phyloP scores from a whole-genome alignment of 2,329 filamentous ascomycete genomes.

The Exophiala mesophila region DNA sequence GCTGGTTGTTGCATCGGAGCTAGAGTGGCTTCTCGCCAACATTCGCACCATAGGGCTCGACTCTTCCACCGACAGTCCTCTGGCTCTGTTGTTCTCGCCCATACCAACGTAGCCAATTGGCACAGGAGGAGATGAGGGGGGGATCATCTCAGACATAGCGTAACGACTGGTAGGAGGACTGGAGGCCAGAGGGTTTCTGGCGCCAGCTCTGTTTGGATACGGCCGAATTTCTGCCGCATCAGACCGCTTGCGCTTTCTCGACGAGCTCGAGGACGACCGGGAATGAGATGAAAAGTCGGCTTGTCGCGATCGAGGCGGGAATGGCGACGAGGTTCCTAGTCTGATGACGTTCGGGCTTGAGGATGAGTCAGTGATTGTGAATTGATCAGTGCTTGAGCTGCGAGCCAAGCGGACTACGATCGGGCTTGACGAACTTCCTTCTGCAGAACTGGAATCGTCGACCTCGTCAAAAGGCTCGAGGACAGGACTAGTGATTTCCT shows the following conservation, averaged over 20 bases:
- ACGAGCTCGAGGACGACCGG: constrained; percentile 38
- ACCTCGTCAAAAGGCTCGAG: constrained; percentile 13
- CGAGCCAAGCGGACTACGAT: constrained; percentile 37
- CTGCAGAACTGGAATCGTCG: constrained; percentile 7
- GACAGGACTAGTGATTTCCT: constrained; percentile 9
- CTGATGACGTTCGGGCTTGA: constrained; percentile 40
- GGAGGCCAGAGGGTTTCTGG: constrained; percentile 28
- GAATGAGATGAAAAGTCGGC: constrained; percentile 34
- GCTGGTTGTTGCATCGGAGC: constrained; percentile 12
- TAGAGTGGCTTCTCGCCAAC: constrained; percentile 13
- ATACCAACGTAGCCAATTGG: too few species aligned
- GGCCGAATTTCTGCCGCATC: constrained; percentile 8
- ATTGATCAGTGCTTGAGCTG: constrained; percentile 31
- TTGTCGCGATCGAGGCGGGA: constrained; percentile 21
- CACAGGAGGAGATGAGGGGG: constrained; percentile 12
- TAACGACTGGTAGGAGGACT: constrained; percentile 35
- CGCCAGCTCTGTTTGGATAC: constrained; percentile 15
- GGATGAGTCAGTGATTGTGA: constrained; percentile 20
- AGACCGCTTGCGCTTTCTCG: constrained; percentile 25
- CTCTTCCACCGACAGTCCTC: constrained; percentile 9
- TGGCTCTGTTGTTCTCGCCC: too few species aligned
- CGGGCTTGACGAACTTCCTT: constrained; percentile 35
- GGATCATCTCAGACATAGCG: constrained; percentile 30
- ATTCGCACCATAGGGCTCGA: constrained; percentile 23
- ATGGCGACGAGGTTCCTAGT: constrained; percentile 36